Base-by-base conservation (phyloP, 176 grass and related monocot genomes). In the Melocanna baccifera region DNA sequence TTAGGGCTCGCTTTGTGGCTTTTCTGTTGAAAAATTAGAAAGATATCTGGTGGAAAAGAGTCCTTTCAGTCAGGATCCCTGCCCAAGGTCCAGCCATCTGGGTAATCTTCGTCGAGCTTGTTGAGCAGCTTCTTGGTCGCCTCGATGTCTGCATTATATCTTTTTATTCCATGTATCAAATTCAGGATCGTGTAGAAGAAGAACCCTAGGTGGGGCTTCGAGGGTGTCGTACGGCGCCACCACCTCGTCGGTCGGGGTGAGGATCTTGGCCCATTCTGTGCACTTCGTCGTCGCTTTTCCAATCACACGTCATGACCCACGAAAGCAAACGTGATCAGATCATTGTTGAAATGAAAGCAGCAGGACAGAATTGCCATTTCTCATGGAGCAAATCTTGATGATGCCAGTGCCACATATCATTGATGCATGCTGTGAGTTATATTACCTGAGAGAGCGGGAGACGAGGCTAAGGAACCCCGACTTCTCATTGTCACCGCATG, bases 201-300 rank as follows among this genome's bases (percentile, higher is more conserved):
- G 16, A 1, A 97, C 92, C 95, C 90, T 92, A 12, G 90, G 92
- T 4, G 87, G 73, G 47, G 91, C 36, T 9, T 62, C 87, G 20
- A 98, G 74, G n/a, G 91, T 74, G 46, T 98, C 89, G n/a, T 98
- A 98, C 16, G 96, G 96, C 75, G 94, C 81, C 66, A 98, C 93
- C 76, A 93, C 88, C 53, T 98, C 85, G 69, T 98, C 96, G 43
- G 93, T 92, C 37, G 96, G 96, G 10, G 96, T 95, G 67, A 86
- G 91, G 81, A 98, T 98, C 90, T 95, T 98, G 46, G 76, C 77
- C 96, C 96, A 98, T 16, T 98, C 93, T n/a, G 62, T 86, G 91
- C 78, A 95, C 91, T 59, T 89, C 96, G 5, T 93, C 86, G 55
- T 90, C 91, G 75, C 96, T 94, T 37, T 30, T 80, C 12, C 41